These are phyloP conservation scores for Coniochaeta prunicola DNA, from an alignment of 2,329 filamentous ascomycete genomes.

Conservation along the genomic window DNA sequence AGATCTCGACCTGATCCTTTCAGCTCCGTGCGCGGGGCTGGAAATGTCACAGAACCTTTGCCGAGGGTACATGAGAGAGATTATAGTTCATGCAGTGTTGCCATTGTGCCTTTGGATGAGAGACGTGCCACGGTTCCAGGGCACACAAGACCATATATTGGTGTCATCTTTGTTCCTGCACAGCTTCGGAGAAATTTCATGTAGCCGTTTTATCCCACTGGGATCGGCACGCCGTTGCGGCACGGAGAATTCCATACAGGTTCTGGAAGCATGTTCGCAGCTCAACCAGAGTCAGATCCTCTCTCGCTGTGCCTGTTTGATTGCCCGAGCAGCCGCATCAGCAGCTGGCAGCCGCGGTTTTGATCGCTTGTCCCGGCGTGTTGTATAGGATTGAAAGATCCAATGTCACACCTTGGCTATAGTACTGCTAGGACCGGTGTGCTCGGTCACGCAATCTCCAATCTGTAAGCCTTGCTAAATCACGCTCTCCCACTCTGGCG, in stretches of 20 bases:
- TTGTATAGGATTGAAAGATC: background rate
- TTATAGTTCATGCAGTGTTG: background rate
- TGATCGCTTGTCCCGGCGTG: constrained; percentile 5
- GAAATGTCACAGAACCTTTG: background rate
- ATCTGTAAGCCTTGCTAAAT: too few relatives aligned
- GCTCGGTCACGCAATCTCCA: too few relatives aligned
- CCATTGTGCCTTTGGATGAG: background rate
- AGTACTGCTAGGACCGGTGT: background rate
- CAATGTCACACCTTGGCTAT: background rate
- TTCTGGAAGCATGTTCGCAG: constrained; percentile 18
- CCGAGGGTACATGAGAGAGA: background rate
- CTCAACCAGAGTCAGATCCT: constrained; percentile 3
- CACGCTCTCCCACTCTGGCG: too few relatives aligned
- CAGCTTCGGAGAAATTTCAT: background rate
- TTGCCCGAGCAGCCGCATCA: constrained; percentile 20
- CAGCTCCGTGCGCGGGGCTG: background rate
- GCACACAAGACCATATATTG: background rate
- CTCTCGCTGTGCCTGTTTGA: constrained; percentile 16
- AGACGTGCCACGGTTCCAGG: background rate
- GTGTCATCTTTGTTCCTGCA: background rate
- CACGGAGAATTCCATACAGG: constrained; percentile 14
- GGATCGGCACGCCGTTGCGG: background rate
- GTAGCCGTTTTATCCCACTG: background rate
- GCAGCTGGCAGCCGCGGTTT: constrained; percentile 3
- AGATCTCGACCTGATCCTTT: background rate